Percentiles rank a stretch among this genome's conserved stretches.
Evolutionary conservation across 2,329 filamentous ascomycete species (phyloP).

Genomic region (Diaporthe helianthi): DNA sequence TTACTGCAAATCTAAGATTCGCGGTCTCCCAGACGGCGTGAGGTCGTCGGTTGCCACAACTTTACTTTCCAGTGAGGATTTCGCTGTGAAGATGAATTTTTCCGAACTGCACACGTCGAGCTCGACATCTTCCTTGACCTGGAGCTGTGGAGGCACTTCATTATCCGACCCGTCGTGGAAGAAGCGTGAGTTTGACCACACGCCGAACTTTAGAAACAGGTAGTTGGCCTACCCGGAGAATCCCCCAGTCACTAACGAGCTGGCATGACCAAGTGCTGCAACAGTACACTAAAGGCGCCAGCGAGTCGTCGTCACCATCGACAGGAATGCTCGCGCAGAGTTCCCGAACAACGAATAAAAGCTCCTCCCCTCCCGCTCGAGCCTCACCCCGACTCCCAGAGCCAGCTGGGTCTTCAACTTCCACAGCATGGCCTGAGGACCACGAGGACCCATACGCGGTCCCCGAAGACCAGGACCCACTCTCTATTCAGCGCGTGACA

Average conservation of each 20-base stretch:
- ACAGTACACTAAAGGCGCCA: not conserved
- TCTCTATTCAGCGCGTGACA: not conserved
- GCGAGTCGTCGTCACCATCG: not conserved
- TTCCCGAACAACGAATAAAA: not conserved
- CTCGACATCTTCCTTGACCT: not conserved
- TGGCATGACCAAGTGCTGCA: not conserved
- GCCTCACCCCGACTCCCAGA: not conserved
- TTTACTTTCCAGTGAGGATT: not conserved
- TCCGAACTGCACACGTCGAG: not conserved
- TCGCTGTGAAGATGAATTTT: not conserved
- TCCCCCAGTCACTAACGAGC: not conserved
- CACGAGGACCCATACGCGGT: too few species aligned
- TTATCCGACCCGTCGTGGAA: not conserved
- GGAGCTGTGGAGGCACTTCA: not conserved
- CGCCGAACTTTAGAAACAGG: not conserved
- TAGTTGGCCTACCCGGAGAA: too few species aligned
- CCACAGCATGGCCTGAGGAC: not conserved
- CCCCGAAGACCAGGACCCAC: not conserved
- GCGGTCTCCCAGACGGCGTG: not conserved
- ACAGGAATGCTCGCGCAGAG: not conserved
- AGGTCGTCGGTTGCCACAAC: not conserved
- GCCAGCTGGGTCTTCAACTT: too few species aligned
- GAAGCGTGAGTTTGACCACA: not conserved
- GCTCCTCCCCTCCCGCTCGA: too few species aligned
- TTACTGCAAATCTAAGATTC: not conserved